These are phyloP conservation scores for Gautieria morchelliformis DNA, from an alignment of 768 basidiomycete genomes.

Conservation along the genomic window DNA sequence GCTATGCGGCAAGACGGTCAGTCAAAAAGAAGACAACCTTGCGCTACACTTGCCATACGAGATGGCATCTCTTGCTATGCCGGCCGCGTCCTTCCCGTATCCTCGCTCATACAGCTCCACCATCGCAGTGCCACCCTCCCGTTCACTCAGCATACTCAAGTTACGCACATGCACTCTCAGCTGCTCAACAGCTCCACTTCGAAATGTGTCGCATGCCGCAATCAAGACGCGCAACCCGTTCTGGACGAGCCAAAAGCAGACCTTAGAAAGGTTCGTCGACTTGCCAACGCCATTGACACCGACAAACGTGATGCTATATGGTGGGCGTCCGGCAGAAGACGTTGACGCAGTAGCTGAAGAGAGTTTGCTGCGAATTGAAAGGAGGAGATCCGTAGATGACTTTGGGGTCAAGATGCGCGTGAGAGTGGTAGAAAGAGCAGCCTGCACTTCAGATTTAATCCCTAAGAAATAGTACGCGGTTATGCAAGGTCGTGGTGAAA, in stretches of 20 bases:
- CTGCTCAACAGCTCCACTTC: slow-evolving; percentile 97
- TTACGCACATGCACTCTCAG: slow-evolving; percentile 94
- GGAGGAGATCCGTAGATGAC: slow-evolving; percentile 90
- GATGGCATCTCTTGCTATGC: slow-evolving; percentile 94
- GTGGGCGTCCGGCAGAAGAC: slow-evolving; percentile 54
- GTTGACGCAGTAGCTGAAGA: slow-evolving; percentile 63
- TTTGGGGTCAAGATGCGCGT: slow-evolving; percentile 94
- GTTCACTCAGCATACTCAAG: slow-evolving; percentile 68
- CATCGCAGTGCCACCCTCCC: slow-evolving; percentile 38
- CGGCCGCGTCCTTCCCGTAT: slow-evolving; percentile 98
- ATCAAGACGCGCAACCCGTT: slow-evolving; percentile 90
- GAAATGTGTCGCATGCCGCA: slow-evolving; percentile 97
- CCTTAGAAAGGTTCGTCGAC: slow-evolving; percentile 95
- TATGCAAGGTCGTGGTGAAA: slow-evolving; percentile 5
- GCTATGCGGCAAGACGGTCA: slow-evolving; percentile 32
- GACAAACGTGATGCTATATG: slow-evolving; percentile 92
- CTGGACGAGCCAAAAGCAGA: slow-evolving; percentile 98
- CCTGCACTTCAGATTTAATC: slow-evolving; percentile 73
- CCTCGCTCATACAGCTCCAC: slow-evolving; percentile 95
- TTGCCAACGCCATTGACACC: slow-evolving; percentile 99
- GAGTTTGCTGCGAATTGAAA: slow-evolving; percentile 86
- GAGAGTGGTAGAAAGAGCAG: slow-evolving; percentile 75
- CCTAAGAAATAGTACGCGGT: slow-evolving; percentile 34
- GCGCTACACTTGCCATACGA: slow-evolving; percentile 53
- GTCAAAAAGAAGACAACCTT: not conserved